Percentiles rank a stretch among this genome's conserved stretches.
phyloP scores from a whole-genome alignment of 192 early-diverging fungal genomes.

The Coemansia sp. region DNA sequence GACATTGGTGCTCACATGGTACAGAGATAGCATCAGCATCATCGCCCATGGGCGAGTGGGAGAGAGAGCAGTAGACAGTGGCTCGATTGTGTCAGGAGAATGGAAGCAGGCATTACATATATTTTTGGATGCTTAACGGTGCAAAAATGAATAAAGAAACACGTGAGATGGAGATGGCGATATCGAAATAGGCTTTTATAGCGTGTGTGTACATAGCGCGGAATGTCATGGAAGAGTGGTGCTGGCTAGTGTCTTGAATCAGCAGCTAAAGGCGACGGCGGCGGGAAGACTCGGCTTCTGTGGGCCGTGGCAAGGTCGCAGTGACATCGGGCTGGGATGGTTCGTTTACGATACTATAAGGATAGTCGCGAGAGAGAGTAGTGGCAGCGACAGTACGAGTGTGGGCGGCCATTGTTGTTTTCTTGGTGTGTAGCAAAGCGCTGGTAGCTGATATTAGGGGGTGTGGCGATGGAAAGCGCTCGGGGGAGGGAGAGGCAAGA shows the following conservation, averaged over 20 bases:
- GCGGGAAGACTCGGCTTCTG: not conserved
- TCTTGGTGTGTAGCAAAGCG: not conserved
- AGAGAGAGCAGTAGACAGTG: not conserved
- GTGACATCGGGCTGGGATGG: not conserved
- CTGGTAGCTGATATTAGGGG: not conserved
- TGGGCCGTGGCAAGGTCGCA: not conserved
- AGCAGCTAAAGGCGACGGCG: not conserved
- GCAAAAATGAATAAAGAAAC: conserved; percentile 8
- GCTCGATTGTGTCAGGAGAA: not conserved
- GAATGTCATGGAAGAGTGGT: not conserved
- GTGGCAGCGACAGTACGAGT: not conserved
- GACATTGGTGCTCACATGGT: not conserved
- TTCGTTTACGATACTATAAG: not conserved
- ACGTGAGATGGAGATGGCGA: not conserved
- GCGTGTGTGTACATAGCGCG: not conserved
- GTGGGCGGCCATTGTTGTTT: not conserved
- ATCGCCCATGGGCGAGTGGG: not conserved
- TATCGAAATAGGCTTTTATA: not conserved
- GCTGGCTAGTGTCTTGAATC: not conserved
- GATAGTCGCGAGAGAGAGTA: not conserved
- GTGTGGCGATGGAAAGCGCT: not conserved
- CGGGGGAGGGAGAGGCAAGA: not conserved
- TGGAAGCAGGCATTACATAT: not conserved
- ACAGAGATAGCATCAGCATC: not conserved
- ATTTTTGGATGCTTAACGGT: conserved; percentile 1